These are phyloP conservation scores for Moniliella sp. DNA, from an alignment of 1,284 basidiomycete genomes.

Conservation along the genomic window DNA sequence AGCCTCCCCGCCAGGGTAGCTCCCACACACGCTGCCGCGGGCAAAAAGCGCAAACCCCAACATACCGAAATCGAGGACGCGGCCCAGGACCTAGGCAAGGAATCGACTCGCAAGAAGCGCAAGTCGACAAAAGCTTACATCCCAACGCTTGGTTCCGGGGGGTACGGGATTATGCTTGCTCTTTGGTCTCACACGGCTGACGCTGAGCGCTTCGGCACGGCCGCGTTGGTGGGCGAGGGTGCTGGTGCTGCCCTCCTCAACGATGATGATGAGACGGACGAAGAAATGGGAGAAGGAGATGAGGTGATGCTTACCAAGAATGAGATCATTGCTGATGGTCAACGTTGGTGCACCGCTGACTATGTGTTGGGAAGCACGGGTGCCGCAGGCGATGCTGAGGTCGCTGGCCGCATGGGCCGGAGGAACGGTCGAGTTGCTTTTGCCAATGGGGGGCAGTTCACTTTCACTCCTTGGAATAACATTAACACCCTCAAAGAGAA, in stretches of 20 bases:
- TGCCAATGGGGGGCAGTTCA: constrained; percentile 5
- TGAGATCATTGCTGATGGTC: constrained; percentile 19
- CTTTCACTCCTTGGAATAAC: constrained; percentile 25
- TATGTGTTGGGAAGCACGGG: constrained; percentile 11
- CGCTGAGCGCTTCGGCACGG: neutral
- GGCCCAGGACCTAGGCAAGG: too few relatives aligned
- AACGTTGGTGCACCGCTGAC: constrained; percentile 21
- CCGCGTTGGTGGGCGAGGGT: neutral
- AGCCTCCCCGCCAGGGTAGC: too few relatives aligned
- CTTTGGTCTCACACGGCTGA: constrained; percentile 2
- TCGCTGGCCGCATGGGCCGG: constrained; percentile 4
- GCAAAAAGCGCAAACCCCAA: too few relatives aligned
- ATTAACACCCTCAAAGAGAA: constrained; percentile 30
- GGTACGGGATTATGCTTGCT: constrained; percentile 6
- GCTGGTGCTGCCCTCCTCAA: neutral
- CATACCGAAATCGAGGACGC: too few relatives aligned
- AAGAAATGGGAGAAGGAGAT: constrained; percentile 2
- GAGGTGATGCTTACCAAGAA: constrained; percentile 11
- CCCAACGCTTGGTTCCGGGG: constrained; percentile 5
- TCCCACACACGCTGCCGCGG: too few relatives aligned
- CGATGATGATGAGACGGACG: neutral
- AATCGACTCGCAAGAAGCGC: too few relatives aligned
- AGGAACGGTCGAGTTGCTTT: constrained; percentile 1
- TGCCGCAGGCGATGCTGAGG: constrained; percentile 2
- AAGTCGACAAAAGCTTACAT: constrained; percentile 4